Evolutionary conservation across 2,329 filamentous ascomycete species (phyloP), one percentile per base, ranked within the genome.

Genomic region (Penicillium sp.): DNA sequence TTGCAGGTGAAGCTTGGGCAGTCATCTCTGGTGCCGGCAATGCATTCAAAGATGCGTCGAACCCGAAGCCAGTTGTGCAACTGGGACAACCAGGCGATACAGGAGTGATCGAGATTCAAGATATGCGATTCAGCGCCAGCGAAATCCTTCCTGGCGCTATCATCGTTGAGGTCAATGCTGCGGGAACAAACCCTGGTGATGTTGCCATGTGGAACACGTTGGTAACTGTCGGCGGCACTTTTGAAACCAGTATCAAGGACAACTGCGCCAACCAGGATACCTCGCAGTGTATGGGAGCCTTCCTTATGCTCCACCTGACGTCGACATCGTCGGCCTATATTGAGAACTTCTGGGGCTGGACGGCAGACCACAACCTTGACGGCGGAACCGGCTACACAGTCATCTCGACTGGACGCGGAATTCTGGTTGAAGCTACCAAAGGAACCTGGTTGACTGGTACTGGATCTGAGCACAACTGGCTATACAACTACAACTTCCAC

Each of bases 1-100:
- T 90, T 56, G 80, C 87, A 2, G 87, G 87, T 14, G 86, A 89
- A 65, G 80, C 64, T 1, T 74, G 70, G 67, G 58, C 69, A 2
- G 70, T 74, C 46, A 71, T 76, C 53, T 72, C 73, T 68, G 71
- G 65, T 4, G 70, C 56, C 0, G 74, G 73, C 0, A 9, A 65
- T 1, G 67, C 67, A n/a, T 76, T 75, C 41, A 49, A 68, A 24
- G 63, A 73, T 54, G 51, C 61, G 13, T 31, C 47, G 1, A 64
- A 69, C 18, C 71, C 73, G 1, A 57, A 58, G 10, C 61, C 65
- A 2, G 67, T 66, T n/a, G 67, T 72, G 33, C 54, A 68, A 51
- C 63, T 76, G 6, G 74, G 73, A 2, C 56, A 66, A 2, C 55
- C 62, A 3, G 73, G 72, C 2, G 73, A 77, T 10, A 36, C 61